Evolutionary conservation across 108 stramenopile genomes (phyloP), one percentile per base, ranked within the genome.

Genomic region (Schizochytrium sp.): DNA sequence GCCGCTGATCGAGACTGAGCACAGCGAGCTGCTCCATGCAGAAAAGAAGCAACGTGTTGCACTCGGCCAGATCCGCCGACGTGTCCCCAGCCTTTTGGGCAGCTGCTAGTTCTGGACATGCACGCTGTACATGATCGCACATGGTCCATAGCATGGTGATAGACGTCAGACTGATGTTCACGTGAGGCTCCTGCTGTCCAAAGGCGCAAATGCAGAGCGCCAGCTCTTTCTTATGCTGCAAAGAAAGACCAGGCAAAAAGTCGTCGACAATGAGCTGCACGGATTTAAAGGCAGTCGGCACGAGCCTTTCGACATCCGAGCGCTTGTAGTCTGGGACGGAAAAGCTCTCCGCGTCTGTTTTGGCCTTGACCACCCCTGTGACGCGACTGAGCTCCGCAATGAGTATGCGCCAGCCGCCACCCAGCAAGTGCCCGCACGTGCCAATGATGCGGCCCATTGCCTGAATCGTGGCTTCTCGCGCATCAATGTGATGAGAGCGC

Each of bases 201-300:
- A 83, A 83, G 14, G 76, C 76, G 51, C 76, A 53, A 23, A 83
- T 83, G 51, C 48, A 83, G 23, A 47, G 45, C 48, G 76, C 76
- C 10, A 83, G 76, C 48, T 83, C 76, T 45, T 83, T 83, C 48
- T 53, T 83, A 45, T 53, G 76, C 51, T 47, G 23, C 12, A 53
- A 18, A 28, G 45, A 47, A 8, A 83, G 76, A 18, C 25, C 51
- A 14, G 76, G 76, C 45, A 83, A 45, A 34, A 83, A 83, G 28
- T 83, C 76, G 51, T 83, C 76, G 0, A 83, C 76, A 23, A 83
- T 83, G 45, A 83, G 76, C 76, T 83, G 76, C 51, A 83, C 51
- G 19, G 51, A 43, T 45, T 83, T 83, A 53, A 83, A 83, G n/a
- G 76, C 76, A 21, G 48, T 53, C n/a, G 76, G 76, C 19, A 83